Conservation (phyloP, 2,329 filamentous ascomycete species). For the Trichoderma oligosporum region DNA sequence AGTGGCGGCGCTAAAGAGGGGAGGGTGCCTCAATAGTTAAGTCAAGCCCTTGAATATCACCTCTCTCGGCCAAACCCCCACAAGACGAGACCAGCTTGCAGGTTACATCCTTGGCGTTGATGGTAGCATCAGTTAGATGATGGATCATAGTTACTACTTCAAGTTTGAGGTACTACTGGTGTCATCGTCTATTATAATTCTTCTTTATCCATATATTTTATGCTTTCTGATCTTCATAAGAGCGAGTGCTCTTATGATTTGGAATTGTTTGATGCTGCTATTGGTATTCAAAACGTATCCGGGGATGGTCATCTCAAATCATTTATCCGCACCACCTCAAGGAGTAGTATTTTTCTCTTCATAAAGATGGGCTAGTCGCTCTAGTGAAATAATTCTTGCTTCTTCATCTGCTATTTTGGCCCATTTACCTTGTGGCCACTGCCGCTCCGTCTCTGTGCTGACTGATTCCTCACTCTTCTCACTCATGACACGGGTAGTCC, state of each 20-base stretch:
- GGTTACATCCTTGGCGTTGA: neutral
- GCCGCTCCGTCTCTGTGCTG: neutral
- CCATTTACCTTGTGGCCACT: neutral
- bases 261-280: neutral
- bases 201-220: too few relatives aligned
- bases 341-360: too few relatives aligned
- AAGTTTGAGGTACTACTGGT: too few relatives aligned
- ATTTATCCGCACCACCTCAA: too few relatives aligned
- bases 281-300: too few relatives aligned
- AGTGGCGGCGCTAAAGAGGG: neutral
- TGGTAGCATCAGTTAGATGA: neutral
- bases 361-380: slow-evolving; percentile 11
- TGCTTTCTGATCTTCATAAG: neutral
- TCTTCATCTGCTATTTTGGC: neutral
- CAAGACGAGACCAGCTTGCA: neutral
- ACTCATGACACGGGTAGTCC: slow-evolving; percentile 2
- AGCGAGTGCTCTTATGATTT: slow-evolving; percentile 15
- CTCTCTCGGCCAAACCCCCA: neutral
- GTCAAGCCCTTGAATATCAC: too few relatives aligned
- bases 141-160: too few relatives aligned
- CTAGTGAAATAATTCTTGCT: neutral
- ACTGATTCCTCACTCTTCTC: slow-evolving; percentile 1
- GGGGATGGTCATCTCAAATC: neutral
- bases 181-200: neutral
- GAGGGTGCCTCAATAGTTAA: neutral